A percentile compares a stretch with the other conserved stretches of the same genome.
Evolutionary conservation across 768 basidiomycete genomes (phyloP).

Genomic region (Boletellus ananas): DNA sequence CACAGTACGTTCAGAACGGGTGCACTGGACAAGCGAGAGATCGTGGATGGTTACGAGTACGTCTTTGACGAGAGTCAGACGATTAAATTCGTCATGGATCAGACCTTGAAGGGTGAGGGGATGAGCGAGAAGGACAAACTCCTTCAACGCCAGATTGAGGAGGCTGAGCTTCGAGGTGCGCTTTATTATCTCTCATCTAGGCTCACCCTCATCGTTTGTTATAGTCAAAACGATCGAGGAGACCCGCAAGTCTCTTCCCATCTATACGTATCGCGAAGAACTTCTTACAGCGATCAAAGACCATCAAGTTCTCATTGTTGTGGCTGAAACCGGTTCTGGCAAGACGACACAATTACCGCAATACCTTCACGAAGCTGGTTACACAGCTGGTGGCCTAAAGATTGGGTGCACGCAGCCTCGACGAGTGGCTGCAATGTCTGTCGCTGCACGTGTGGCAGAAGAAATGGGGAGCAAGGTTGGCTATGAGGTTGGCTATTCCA

Average conservation of each 20-base stretch:
- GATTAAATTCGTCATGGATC: conserved; percentile 91
- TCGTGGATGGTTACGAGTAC: conserved; percentile 89
- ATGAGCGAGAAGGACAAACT: conserved; percentile 85
- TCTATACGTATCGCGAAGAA: conserved; percentile 83
- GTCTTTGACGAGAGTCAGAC: conserved; percentile 98
- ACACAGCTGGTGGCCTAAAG: conserved; percentile 81
- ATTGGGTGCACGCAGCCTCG: conserved; percentile 93
- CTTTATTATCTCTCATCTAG: conserved; percentile 1
- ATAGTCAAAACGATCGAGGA: conserved; percentile 88
- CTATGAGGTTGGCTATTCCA: conserved; percentile 99
- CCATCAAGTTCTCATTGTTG: conserved; percentile 94
- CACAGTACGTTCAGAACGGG: conserved; percentile 89
- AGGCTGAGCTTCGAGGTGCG: conserved; percentile 85
- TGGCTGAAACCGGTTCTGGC: conserved; percentile 97
- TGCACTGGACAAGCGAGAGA: conserved; percentile 82
- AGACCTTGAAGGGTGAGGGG: conserved; percentile 61
- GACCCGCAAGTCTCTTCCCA: conserved; percentile 89
- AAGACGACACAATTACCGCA: conserved; percentile 99
- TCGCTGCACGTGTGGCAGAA: conserved; percentile 97
- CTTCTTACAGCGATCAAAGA: conserved; percentile 85
- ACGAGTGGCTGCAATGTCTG: conserved; percentile 98
- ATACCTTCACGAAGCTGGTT: conserved; percentile 97
- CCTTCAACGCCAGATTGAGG: conserved; percentile 84
- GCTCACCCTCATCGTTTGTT: not conserved
- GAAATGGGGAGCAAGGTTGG: conserved; percentile 98